Evolutionary conservation across 768 basidiomycete genomes (phyloP), one percentile per base, ranked within the genome.

Genomic region (Gloeopeniophorella convolvens): DNA sequence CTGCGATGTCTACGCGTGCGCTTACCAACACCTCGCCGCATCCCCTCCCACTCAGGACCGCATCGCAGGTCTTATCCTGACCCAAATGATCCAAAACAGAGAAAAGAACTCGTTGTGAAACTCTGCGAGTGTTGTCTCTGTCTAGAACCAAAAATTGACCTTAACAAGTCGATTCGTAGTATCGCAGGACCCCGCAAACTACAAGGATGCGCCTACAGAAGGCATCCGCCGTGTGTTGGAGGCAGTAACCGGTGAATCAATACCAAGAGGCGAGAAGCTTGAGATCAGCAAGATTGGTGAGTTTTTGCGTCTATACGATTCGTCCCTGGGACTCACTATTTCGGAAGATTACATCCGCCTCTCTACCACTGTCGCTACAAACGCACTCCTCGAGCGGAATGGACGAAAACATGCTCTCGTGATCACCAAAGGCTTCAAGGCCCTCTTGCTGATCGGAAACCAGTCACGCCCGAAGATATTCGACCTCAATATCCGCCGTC

Each of bases 401-500:
- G 95, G 95, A 1, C 86, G 91, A 60, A 83, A 82, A 55, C 91
- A 95, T 52, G 94, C 91, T 0, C 72, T 98, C 30, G 70, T 96
- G 12, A 95, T 94, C 61, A 97, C 95, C 1, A 80, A 80, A 53
- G 92, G 92, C 0, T 95, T 94, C 74, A 82, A 81, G 63, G 94
- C 96, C 65, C 80, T 97, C 9, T 76, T 98, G 5, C 75, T 88
- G 27, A 97, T 98, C 51, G 91, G 92, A 8, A 96, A 96, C 65
- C 95, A 97, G 65, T 85, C 91, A 15, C 85, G 95, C 18, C 95
- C 95, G 1, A 82, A 80, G 60, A 96, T 97, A 59, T 98, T 98
- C 60, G 94, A 96, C 65, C 75, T 98, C 21, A 88, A 94, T 60
- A 94, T 97, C 63, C 79, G 82, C 21, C 79, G 89, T 9, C 75